Evolutionary conservation across 495 filamentous ascomycete species (phyloP), one percentile per base, ranked within the genome.

Genomic region (Durotheca rogersii): DNA sequence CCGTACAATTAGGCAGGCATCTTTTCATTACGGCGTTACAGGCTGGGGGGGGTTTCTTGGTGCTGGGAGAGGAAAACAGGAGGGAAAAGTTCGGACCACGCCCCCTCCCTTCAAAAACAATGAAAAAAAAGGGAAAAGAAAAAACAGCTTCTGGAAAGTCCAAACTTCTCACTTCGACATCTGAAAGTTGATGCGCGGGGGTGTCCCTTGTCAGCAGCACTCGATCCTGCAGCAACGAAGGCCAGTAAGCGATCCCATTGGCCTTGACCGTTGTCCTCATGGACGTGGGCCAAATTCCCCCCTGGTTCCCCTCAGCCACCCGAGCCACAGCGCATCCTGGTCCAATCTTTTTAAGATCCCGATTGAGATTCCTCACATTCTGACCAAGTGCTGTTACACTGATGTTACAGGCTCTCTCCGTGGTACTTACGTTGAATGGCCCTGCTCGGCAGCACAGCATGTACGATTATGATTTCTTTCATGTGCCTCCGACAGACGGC

Each of bases 281-380:
- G 53, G 48, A 10, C 43, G 43, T 35, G 44, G 34, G 9, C 29
- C 32, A 42, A 38, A 35, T 10, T 17, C 12, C 14, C 38, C 43
- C 55, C 40, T 49, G 25, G 18, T 41, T 41, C 38, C 38, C 23
- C 55, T 42, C 50, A 42, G 56, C 56, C 56, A 60, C 56, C 51
- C 36, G 45, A 60, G 56, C 56, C 56, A 60, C 56, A 60, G 42
- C 46, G 46, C 41, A 58, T 53, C 55, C 41, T 40, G 46, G 41
- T 55, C 56, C 56, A 59, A 53, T 54, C 39, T 51, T 16, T n/a
- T 29, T 45, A n/a, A 60, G 56, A 60, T 60, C 51, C 56, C 56
- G 51, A 60, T 59, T n/a, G 56, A 53, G 56, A 59, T 55, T 51
- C 40, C 47, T 55, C 56, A 55, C 41, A 42, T 54, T 46, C 50